A percentile compares a stretch with the other conserved stretches of the same genome.
These are phyloP conservation scores for Davidsoniella virescens DNA, from an alignment of 2,329 filamentous ascomycete genomes.

Conservation along the genomic window DNA sequence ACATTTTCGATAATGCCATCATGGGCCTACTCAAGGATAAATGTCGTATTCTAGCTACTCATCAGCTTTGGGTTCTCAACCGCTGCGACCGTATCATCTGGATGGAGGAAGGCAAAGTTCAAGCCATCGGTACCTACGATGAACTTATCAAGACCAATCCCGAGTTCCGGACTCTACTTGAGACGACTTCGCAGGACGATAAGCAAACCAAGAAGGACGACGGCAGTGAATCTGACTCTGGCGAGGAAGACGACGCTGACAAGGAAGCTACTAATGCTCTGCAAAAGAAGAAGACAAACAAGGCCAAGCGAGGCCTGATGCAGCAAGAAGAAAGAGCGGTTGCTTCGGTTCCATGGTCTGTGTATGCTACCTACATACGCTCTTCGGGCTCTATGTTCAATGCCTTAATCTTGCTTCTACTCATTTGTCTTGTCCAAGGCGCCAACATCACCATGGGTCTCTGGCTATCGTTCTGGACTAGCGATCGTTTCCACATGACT, in stretches of 20 bases:
- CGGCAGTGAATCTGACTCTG: slow-evolving; percentile 27
- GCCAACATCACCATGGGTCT: slow-evolving; percentile 76
- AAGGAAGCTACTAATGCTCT: slow-evolving; percentile 24
- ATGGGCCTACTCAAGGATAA: slow-evolving; percentile 77
- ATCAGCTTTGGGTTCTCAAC: slow-evolving; percentile 83
- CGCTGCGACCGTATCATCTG: slow-evolving; percentile 85
- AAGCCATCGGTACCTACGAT: slow-evolving; percentile 75
- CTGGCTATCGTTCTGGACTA: slow-evolving; percentile 92
- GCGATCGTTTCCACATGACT: slow-evolving; percentile 52
- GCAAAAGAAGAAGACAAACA: slow-evolving; percentile 28
- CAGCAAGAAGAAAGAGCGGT: slow-evolving; percentile 55
- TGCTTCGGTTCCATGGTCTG: slow-evolving; percentile 60
- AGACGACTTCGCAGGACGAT: slow-evolving; percentile 61
- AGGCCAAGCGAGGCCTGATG: slow-evolving; percentile 55
- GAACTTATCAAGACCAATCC: slow-evolving; percentile 67
- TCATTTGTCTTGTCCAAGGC: slow-evolving; percentile 59
- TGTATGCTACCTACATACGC: slow-evolving; percentile 62
- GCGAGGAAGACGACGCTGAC: slow-evolving; percentile 28
- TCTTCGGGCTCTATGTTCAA: slow-evolving; percentile 59
- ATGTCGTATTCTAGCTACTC: slow-evolving; percentile 79
- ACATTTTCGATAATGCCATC: slow-evolving; percentile 89
- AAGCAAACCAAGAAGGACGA: slow-evolving; percentile 35
- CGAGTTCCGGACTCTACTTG: slow-evolving; percentile 73
- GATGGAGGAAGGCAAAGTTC: slow-evolving; percentile 75
- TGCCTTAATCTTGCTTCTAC: slow-evolving; percentile 43